Percentiles rank a stretch among this genome's conserved stretches.
These are phyloP conservation scores for Parmelia sp. DNA, from an alignment of 495 filamentous ascomycete genomes.

Conservation along the genomic window DNA sequence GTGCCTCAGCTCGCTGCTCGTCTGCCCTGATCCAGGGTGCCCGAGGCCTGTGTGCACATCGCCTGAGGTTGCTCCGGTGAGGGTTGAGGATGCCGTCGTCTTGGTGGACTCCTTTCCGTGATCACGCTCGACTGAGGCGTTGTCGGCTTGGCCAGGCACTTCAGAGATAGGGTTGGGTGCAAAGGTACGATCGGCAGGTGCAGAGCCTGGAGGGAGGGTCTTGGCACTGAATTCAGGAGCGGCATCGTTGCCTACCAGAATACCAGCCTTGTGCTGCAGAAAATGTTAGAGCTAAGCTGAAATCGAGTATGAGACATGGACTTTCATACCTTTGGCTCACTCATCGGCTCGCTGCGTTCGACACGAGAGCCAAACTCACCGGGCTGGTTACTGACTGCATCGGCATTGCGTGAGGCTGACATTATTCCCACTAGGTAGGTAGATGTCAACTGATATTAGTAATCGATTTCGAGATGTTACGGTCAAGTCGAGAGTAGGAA, in stretches of 20 bases:
- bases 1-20: constrained; percentile 49
- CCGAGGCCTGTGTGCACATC: constrained; percentile 57
- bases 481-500: too few species aligned
- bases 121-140: constrained; percentile 35
- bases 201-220: constrained; percentile 56
- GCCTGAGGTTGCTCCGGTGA: constrained; percentile 56
- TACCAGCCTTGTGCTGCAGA: constrained; percentile 59
- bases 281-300: constrained; percentile 15
- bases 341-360: constrained; percentile 45
- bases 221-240: constrained; percentile 58
- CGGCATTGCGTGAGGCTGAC: constrained; percentile 47
- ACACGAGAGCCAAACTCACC: constrained; percentile 52
- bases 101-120: constrained; percentile 42
- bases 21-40: constrained; percentile 57
- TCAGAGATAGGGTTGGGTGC: constrained; percentile 46
- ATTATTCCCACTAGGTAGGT: constrained; percentile 34
- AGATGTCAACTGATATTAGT: background rate
- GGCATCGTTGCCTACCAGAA: constrained; percentile 52
- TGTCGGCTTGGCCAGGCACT: constrained; percentile 42
- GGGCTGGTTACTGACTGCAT: constrained; percentile 48
- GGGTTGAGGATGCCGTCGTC: constrained; percentile 46
- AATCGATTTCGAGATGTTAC: background rate
- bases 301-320: background rate
- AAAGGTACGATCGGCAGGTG: constrained; percentile 56
- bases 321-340: constrained; percentile 47